A percentile compares a stretch with the other conserved stretches of the same genome.
These are phyloP conservation scores for Penicillium turbatum DNA, from an alignment of 495 filamentous ascomycete genomes.

Conservation along the genomic window DNA sequence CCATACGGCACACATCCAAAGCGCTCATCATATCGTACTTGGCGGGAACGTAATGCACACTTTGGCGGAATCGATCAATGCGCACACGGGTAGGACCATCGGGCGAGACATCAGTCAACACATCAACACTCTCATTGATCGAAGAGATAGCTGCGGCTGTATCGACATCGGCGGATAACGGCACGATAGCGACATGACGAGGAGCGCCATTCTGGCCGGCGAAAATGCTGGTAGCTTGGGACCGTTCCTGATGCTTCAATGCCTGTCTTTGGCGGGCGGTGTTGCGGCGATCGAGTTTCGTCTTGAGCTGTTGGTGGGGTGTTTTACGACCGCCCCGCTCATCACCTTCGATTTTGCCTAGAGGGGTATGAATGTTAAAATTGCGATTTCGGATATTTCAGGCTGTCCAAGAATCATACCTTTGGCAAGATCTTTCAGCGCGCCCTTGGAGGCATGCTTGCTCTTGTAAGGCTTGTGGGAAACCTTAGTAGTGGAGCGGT, in stretches of 20 bases:
- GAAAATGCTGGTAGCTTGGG: constrained; percentile 73
- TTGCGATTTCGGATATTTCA: constrained; percentile 55
- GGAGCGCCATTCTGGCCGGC: constrained; percentile 79
- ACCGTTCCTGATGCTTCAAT: constrained; percentile 74
- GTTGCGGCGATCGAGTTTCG: constrained; percentile 90
- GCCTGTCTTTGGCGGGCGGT: constrained; percentile 82
- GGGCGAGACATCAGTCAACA: constrained; percentile 59
- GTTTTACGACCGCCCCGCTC: constrained; percentile 70
- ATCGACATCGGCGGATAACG: constrained; percentile 70
- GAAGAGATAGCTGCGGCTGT: constrained; percentile 58
- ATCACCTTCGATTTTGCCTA: constrained; percentile 59
- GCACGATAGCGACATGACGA: constrained; percentile 85
- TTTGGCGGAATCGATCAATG: constrained; percentile 90
- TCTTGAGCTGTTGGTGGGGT: constrained; percentile 93
- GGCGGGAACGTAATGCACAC: constrained; percentile 73
- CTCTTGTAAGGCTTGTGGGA: constrained; percentile 88
- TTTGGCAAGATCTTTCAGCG: constrained; percentile 73
- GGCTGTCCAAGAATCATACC: constrained; percentile 44
- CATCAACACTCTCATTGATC: constrained; percentile 75
- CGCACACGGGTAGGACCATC: constrained; percentile 58
- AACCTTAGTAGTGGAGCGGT: constrained; percentile 84
- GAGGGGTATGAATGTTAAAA: not conserved
- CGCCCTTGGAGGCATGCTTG: constrained; percentile 80
- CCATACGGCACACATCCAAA: constrained; percentile 80
- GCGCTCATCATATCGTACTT: constrained; percentile 65